phyloP scores from a whole-genome alignment of 768 basidiomycete genomes.

The Podaxis sp. region DNA sequence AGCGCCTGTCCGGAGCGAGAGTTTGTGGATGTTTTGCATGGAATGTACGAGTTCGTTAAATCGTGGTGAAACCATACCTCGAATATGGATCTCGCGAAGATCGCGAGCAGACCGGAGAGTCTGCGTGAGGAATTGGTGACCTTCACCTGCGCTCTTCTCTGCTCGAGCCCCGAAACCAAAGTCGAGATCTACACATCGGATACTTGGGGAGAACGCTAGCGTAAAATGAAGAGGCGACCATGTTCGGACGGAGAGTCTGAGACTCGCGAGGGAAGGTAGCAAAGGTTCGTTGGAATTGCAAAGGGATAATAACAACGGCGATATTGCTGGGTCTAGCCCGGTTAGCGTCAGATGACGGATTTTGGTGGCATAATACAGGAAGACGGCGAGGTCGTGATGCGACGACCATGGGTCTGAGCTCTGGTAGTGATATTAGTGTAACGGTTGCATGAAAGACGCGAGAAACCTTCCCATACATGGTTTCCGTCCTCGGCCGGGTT shows the following conservation, averaged over 20 bases:
- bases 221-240: conserved; percentile 27
- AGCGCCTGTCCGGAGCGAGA: not conserved
- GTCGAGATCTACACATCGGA: conserved; percentile 38
- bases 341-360: not conserved
- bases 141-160: not conserved
- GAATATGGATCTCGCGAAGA: not conserved
- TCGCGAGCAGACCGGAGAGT: not conserved
- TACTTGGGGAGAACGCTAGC: conserved; percentile 34
- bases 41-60: not conserved
- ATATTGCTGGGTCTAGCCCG: not conserved
- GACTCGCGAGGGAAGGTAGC: not conserved
- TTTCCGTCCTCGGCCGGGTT: conserved; percentile 21
- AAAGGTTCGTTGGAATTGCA: not conserved
- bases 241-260: not conserved
- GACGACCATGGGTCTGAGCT: not conserved
- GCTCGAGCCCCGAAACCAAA: conserved; percentile 40
- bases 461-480: not conserved
- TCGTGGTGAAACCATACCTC: not conserved
- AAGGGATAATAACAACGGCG: not conserved
- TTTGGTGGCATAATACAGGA: not conserved
- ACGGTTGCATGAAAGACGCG: not conserved
- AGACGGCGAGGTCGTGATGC: not conserved
- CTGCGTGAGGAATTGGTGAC: not conserved
- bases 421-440: not conserved
- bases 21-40: not conserved